Evolutionary conservation across 1,284 basidiomycete genomes (phyloP), one percentile per base, ranked within the genome.

Genomic region (Leccinum solheimii): DNA sequence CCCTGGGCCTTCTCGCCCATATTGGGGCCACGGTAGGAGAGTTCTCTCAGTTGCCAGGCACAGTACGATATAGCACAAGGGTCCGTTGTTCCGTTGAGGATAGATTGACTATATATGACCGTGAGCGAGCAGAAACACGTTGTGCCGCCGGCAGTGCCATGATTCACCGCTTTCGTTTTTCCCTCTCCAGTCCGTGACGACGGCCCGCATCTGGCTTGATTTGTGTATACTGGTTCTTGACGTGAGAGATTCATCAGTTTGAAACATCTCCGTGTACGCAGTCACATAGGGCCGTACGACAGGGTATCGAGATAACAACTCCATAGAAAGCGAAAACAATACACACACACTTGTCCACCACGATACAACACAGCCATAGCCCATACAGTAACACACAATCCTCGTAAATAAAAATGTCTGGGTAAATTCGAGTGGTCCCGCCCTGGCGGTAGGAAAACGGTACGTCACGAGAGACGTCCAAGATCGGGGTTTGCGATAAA

Each of bases 401-500:
- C 30, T 27, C 21, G n/a, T 52, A 30, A 55, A 55, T n/a, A 55
- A 45, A 53, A 32, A 32, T 30, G 11, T 26, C 32, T 50, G 14
- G 38, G 55, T 62, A 56, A 61, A 55, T 55, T 45, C 57, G 54
- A 50, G 43, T 54, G 23, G 21, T 57, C 53, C 27, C 23, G 21
- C 43, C 48, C 48, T 50, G 14, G 26, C 5, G 52, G 48, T 38
- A 36, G 19, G 11, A 13, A 36, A 52, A 36, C 11, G 23, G 56
- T 38, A 48, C 23, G 38, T 73, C 66, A 72, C 38, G 61, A 55
- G 51, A 58, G 38, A 50, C 55, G 53, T 57, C 59, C 61, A 52
- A 58, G 59, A 67, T 85, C 82, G 13, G 83, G 83, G 64, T 85
- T 85, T 30, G 81, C 80, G 50, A 84, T 75, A 60, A 79, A 85